Evolutionary conservation across 169 alveolate species (phyloP).

Genomic region (Eimeria brunetti): DNA sequence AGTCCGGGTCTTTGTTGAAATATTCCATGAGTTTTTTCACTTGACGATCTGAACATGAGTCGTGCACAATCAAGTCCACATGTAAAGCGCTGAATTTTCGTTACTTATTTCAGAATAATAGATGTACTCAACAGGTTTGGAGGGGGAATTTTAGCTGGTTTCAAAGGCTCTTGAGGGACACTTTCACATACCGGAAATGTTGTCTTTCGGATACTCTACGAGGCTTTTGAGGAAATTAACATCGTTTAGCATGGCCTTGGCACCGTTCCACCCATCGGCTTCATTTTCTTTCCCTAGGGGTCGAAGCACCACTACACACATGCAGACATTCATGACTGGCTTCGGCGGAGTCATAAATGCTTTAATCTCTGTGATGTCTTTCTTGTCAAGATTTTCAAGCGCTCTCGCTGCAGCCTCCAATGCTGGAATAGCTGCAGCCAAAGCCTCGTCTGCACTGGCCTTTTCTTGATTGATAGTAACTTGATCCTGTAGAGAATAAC

Average conservation of each 20-base stretch:
- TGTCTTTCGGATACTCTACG: constrained; percentile 87
- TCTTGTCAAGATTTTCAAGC: constrained; percentile 86
- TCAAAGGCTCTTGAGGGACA: background rate
- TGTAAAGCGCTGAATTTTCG: background rate
- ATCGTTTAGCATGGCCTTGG: constrained; percentile 90
- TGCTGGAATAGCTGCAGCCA: constrained; percentile 94
- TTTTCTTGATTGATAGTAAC: constrained; percentile 85
- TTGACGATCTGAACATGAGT: constrained; percentile 78
- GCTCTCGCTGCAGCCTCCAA: constrained; percentile 93
- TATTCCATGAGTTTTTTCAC: constrained; percentile 88
- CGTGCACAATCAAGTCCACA: background rate
- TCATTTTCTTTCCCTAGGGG: constrained; percentile 90
- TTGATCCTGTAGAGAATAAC: constrained; percentile 62
- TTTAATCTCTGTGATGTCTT: constrained; percentile 91
- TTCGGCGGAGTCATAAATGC: constrained; percentile 92
- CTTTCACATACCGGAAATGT: constrained; percentile 83
- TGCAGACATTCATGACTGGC: constrained; percentile 89
- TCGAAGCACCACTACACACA: constrained; percentile 88
- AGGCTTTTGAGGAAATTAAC: constrained; percentile 87
- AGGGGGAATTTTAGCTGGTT: background rate
- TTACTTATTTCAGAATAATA: background rate
- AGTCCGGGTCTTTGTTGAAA: constrained; percentile 90
- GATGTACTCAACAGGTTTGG: background rate
- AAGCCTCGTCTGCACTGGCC: constrained; percentile 91
- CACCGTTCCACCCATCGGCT: constrained; percentile 93